Evolutionary conservation across 2,329 filamentous ascomycete genomes (phyloP).

Genomic region (Cladosporium sp.): DNA sequence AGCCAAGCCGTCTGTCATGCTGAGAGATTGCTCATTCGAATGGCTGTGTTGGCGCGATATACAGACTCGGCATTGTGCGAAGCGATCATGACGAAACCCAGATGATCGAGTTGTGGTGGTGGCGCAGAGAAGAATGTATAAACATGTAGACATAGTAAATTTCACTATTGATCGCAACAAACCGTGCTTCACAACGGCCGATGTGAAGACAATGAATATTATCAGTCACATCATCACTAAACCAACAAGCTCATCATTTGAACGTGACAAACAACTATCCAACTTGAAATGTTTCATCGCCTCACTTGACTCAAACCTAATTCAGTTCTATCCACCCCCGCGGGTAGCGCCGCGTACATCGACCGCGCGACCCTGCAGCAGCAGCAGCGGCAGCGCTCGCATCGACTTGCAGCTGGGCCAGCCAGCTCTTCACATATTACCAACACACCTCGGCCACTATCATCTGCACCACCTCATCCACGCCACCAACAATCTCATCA

Average conservation of each 20-base stretch:
- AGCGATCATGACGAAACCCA: neutral
- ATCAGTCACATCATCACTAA: neutral
- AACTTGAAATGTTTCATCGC: neutral
- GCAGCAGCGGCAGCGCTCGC: constrained; percentile 5
- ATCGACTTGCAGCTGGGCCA: constrained; percentile 15
- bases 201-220: neutral
- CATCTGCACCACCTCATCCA: neutral
- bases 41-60: neutral
- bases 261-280: neutral
- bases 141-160: neutral
- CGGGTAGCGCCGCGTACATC: constrained; percentile 9
- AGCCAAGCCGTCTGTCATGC: neutral
- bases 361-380: constrained; percentile 14
- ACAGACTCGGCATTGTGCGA: neutral
- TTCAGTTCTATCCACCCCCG: neutral
- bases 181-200: neutral
- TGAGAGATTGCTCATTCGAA: neutral
- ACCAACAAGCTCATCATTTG: neutral
- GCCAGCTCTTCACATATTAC: constrained; percentile 15
- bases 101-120: neutral
- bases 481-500: neutral
- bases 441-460: constrained; percentile 14
- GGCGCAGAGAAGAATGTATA: neutral
- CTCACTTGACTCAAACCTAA: constrained; percentile 10
- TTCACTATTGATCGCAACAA: neutral